A percentile compares a stretch with the other conserved stretches of the same genome.
phyloP scores from a whole-genome alignment of 2,329 filamentous ascomycete species.

The Chlorencoelia australis region DNA sequence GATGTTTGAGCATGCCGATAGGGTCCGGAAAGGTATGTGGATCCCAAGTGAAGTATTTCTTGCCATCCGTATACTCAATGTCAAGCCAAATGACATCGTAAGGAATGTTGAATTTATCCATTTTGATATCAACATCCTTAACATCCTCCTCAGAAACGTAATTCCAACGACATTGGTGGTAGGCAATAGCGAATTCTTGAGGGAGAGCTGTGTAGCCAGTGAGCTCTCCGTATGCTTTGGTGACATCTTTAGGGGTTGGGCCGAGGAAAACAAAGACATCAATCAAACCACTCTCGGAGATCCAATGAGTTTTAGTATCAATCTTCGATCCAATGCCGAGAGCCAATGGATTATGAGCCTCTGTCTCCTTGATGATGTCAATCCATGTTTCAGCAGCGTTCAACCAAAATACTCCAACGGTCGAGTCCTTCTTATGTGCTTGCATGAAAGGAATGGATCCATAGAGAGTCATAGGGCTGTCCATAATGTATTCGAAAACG shows the following conservation, averaged over 20 bases:
- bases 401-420: conserved; percentile 94
- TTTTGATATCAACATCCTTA: conserved; percentile 89
- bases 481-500: conserved; percentile 94
- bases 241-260: conserved; percentile 72
- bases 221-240: conserved; percentile 74
- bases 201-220: conserved; percentile 88
- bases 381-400: conserved; percentile 97
- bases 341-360: conserved; percentile 63
- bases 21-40: conserved; percentile 79
- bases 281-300: conserved; percentile 81
- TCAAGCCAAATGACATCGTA: conserved; percentile 99
- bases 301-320: conserved; percentile 88
- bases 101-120: conserved; percentile 89
- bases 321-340: conserved; percentile 60
- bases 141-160: conserved; percentile 97
- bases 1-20: conserved; percentile 75
- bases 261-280: conserved; percentile 94
- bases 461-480: conserved; percentile 97
- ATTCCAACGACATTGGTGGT: conserved; percentile 98
- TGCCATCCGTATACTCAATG: conserved; percentile 92
- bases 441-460: conserved; percentile 98
- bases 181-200: conserved; percentile 83
- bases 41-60: conserved; percentile 98
- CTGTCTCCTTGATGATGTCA: conserved; percentile 76
- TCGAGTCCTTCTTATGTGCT: conserved; percentile 85